These are phyloP conservation scores for Penicillium robsamsonii DNA, from an alignment of 495 filamentous ascomycete species.

Conservation along the genomic window DNA sequence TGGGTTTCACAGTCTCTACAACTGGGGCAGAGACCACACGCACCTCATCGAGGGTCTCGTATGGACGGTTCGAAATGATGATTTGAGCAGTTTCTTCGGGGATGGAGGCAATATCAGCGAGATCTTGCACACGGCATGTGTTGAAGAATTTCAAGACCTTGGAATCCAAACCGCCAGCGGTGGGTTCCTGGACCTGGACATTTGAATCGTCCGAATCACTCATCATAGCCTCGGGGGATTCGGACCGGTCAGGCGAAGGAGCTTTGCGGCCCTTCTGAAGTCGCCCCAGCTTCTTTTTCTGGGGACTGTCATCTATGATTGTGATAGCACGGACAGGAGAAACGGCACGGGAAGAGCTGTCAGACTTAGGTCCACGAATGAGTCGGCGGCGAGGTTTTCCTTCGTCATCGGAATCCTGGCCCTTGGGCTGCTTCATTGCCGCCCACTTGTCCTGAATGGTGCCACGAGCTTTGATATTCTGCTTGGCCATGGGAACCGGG, in stretches of 20 bases:
- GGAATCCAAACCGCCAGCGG: constrained; percentile 45
- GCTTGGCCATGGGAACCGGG: constrained; percentile 41
- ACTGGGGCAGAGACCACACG: constrained; percentile 55
- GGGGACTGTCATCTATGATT: constrained; percentile 26
- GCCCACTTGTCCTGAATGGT: constrained; percentile 64
- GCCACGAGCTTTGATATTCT: constrained; percentile 57
- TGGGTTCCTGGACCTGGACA: constrained; percentile 44
- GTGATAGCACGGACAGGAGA: constrained; percentile 17
- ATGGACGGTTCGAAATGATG: constrained; percentile 70
- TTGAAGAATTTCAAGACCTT: constrained; percentile 82
- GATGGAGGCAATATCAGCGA: constrained; percentile 74
- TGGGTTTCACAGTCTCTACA: constrained; percentile 44
- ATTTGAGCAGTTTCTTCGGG: constrained; percentile 62
- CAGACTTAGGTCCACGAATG: constrained; percentile 39
- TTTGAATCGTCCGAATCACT: constrained; percentile 57
- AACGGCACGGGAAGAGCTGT: constrained; percentile 20
- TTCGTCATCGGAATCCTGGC: constrained; percentile 23
- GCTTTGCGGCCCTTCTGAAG: constrained; percentile 59
- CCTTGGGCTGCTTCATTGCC: constrained; percentile 38
- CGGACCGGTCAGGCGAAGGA: constrained; percentile 42
- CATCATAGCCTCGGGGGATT: constrained; percentile 37
- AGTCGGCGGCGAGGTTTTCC: constrained; percentile 39
- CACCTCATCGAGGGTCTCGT: constrained; percentile 59
- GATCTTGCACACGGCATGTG: constrained; percentile 63
- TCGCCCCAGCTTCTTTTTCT: constrained; percentile 45